Conservation (phyloP, 108 stramenopile species). For the Fragilaria crotonensis region DNA sequence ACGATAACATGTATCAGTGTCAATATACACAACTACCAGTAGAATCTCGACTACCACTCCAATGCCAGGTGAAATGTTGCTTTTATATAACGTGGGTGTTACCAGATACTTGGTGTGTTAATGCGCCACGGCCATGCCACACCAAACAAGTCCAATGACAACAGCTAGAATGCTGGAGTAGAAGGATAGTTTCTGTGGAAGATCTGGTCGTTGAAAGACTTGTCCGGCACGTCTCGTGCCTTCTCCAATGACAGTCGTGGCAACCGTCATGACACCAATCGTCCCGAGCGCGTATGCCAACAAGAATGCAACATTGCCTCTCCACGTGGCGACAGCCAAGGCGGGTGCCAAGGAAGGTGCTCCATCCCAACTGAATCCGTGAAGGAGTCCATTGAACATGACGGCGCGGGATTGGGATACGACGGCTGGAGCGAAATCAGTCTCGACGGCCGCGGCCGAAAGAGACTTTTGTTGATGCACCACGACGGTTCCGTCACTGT, state of each 20-base stretch:
- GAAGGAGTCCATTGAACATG: conserved; percentile 91
- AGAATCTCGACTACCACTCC: no score
- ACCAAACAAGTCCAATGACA: conserved; percentile 79
- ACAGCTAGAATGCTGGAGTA: conserved; percentile 70
- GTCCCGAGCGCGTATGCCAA: conserved; percentile 91
- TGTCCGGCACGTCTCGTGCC: conserved; percentile 75
- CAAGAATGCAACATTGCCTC: conserved; percentile 79
- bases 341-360: conserved; percentile 92
- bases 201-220: conserved; percentile 72
- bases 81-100: no score
- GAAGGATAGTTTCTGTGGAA: conserved; percentile 80
- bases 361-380: conserved; percentile 96
- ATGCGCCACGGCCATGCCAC: conserved; percentile 66
- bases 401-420: conserved; percentile 66
- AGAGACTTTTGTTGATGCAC: conserved; percentile 27
- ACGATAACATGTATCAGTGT: no score
- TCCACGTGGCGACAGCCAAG: conserved; percentile 85
- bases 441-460: conserved; percentile 36
- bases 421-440: conserved; percentile 12
- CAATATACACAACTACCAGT: no score
- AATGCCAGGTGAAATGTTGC: no score
- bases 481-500: conserved; percentile 1
- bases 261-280: conserved; percentile 79
- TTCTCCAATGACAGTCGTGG: conserved; percentile 81
- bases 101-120: conserved; percentile 12